Conservation (phyloP, 306 rosid species). For the Acacia crassicarpa region DNA sequence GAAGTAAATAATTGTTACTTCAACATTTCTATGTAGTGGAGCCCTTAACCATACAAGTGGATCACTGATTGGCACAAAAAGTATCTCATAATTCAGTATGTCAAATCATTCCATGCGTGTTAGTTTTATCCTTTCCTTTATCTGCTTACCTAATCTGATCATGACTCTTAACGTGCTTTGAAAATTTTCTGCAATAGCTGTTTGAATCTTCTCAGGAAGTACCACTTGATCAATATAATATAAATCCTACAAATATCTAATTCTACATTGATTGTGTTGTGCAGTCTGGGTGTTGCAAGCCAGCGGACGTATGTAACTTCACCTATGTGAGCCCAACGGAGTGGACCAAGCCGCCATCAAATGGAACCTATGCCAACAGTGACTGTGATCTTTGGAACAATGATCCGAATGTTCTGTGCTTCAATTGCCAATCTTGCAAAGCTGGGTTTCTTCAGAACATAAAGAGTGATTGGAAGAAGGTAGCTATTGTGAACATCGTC, state of each 20-base stretch:
- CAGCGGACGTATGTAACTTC: constrained; percentile 54
- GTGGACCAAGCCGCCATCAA: constrained; percentile 25
- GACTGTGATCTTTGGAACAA: constrained; percentile 62
- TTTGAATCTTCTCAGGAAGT: not conserved
- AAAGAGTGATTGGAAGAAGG: constrained; percentile 73
- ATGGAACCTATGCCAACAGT: not conserved
- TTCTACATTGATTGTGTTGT: constrained; percentile 2
- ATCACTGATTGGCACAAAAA: not conserved
- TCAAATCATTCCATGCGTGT: not conserved
- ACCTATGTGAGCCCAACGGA: constrained; percentile 40
- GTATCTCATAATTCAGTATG: not conserved
- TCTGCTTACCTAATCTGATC: not conserved
- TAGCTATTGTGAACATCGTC: constrained; percentile 55
- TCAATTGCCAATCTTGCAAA: constrained; percentile 72
- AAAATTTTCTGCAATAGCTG: constrained; percentile 18
- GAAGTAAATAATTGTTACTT: not conserved
- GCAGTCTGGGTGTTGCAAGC: constrained; percentile 90
- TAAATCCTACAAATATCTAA: not conserved
- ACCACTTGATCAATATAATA: not conserved
- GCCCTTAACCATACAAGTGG: not conserved
- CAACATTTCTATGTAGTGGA: not conserved
- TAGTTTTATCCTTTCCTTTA: not conserved
- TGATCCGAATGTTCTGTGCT: constrained; percentile 47
- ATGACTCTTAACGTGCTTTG: not conserved
- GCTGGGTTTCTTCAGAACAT: constrained; percentile 76